These are phyloP conservation scores for Diaporthe sp. DNA, from an alignment of 2,329 filamentous ascomycete genomes.

Conservation along the genomic window DNA sequence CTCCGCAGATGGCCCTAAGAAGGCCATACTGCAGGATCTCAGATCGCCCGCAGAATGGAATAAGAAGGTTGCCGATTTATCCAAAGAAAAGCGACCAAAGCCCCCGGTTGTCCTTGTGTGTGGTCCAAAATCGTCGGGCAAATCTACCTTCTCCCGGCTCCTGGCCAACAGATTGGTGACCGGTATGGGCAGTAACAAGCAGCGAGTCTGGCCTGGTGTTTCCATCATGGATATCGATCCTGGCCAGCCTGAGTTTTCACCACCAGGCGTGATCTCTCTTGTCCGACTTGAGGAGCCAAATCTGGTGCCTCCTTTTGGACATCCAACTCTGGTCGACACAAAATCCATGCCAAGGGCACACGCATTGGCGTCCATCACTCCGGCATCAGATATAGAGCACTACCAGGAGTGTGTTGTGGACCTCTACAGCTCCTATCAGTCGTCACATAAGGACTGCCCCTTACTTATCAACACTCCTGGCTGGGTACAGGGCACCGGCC, in stretches of 20 bases:
- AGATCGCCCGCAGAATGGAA: constrained; percentile 73
- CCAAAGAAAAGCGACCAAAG: constrained; percentile 52
- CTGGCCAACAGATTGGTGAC: constrained; percentile 78
- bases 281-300: constrained; percentile 72
- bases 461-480: constrained; percentile 82
- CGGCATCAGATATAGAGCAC: constrained; percentile 75
- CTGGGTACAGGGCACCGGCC: constrained; percentile 79
- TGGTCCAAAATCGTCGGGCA: constrained; percentile 80
- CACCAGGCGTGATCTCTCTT: constrained; percentile 79
- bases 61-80: constrained; percentile 65
- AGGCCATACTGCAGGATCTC: constrained; percentile 66
- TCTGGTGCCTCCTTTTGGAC: constrained; percentile 77
- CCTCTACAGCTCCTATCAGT: constrained; percentile 71
- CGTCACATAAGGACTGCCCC: constrained; percentile 61
- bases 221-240: constrained; percentile 83
- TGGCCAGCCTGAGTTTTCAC: constrained; percentile 81
- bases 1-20: constrained; percentile 66
- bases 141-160: constrained; percentile 80
- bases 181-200: constrained; percentile 48
- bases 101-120: constrained; percentile 69
- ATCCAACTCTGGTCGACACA: constrained; percentile 57
- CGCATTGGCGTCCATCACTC: constrained; percentile 74
- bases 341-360: constrained; percentile 71
- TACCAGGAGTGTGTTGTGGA: constrained; percentile 76
- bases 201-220: constrained; percentile 54